A percentile compares a stretch with the other conserved stretches of the same genome.
phyloP scores from a whole-genome alignment of 2,329 filamentous ascomycete species.

The Alternaria infectoria region DNA sequence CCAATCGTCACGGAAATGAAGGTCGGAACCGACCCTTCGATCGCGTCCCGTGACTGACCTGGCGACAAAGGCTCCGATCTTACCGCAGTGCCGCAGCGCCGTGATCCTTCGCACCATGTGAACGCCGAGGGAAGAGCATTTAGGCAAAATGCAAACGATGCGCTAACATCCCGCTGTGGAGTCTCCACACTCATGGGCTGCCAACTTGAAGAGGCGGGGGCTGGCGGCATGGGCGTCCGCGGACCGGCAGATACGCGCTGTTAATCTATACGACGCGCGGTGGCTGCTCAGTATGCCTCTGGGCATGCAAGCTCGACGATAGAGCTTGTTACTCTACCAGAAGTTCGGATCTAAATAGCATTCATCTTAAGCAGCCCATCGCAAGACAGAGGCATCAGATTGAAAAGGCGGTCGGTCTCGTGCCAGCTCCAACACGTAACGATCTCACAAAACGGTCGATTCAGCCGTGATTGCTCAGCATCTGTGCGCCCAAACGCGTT shows the following conservation, averaged over 20 bases:
- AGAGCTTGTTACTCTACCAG: neutral
- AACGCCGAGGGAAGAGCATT: neutral
- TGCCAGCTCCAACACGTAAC: neutral
- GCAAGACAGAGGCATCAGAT: neutral
- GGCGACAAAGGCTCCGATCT: neutral
- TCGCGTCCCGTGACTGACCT: no score
- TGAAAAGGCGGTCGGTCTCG: neutral
- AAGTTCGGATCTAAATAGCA: neutral
- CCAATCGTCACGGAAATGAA: neutral
- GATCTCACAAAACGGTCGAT: neutral
- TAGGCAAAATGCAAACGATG: slow-evolving; percentile 1
- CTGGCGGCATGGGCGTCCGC: neutral
- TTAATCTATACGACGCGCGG: neutral
- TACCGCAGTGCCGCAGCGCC: neutral
- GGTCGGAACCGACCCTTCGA: no score
- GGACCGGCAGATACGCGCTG: slow-evolving; percentile 1
- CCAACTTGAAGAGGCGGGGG: neutral
- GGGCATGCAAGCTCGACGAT: neutral
- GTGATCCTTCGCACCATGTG: neutral
- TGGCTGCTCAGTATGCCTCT: neutral
- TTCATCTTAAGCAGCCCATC: neutral
- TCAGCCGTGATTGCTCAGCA: slow-evolving; percentile 5
- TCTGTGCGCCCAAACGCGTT: neutral
- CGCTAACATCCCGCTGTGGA: slow-evolving; percentile 8
- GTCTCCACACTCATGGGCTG: slow-evolving; percentile 1